Base-by-base conservation (phyloP, 2,329 filamentous ascomycete species). In the Verticillium albo-atrum region DNA sequence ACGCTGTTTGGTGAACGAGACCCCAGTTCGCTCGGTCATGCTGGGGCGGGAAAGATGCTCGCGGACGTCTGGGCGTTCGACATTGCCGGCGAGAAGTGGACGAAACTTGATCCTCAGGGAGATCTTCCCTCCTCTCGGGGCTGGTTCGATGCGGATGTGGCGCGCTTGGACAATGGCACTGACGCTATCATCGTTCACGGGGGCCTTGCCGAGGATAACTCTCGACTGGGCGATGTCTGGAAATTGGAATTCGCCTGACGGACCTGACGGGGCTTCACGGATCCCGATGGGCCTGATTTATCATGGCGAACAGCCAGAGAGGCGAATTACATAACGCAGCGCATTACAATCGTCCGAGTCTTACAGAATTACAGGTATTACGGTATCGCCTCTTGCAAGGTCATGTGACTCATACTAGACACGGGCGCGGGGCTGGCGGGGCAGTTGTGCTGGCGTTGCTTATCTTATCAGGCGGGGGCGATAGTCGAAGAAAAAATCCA, bases 31-130 rank as follows among this genome's bases (percentile, higher is more conserved):
- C 67, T 73, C 4, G 75, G 75, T 4, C 75, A 78, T 47, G 72
- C 69, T 2, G 74, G 73, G 6, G 75, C 75, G 0, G 77, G 75
- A 0, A 74, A 73, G 60, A 77, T 78, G 70, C 68, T 75, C 17
- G 59, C 65, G 5, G 73, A 78, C 64, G 71, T 71, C 1, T 79
- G 76, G 77, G 71, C 69, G 3, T 79, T 73, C 60, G 72, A 77
- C 59, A 59, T 78, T 10, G 64, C 68, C 55, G 54, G 62, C 9
- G 55, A 61, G 14, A 61, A 61, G 42, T 73, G 72, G 72, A 58
- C 61, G 1, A 69, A 71, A 63, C 62, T 73, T 12, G 58, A 59
- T 20, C 59, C 59, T 4, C 61, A 62, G 4, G 61, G 57, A 9
- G 66, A 67, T 17, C 55, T 53, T 17, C 75, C 75, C 20, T 64